These are phyloP conservation scores for Sphaerobolus stellatus DNA, from an alignment of 1,284 basidiomycete species.

Conservation along the genomic window DNA sequence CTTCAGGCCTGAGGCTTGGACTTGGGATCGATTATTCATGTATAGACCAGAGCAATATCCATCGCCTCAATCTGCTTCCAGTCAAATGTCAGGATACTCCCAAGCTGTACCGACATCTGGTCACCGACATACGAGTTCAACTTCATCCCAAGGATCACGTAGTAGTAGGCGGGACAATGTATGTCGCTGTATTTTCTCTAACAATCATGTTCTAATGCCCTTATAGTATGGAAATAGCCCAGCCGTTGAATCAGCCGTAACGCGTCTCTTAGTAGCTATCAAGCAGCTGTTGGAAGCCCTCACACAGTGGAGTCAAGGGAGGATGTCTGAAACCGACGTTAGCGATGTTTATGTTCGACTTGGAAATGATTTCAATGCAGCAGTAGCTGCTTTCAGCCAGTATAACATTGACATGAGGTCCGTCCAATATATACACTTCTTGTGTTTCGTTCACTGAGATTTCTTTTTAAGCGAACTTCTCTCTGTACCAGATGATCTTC, in stretches of 20 bases:
- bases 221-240: conserved; percentile 41
- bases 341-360: conserved; percentile 96
- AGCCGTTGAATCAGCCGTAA: conserved; percentile 89
- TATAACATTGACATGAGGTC: conserved; percentile 92
- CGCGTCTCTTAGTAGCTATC: conserved; percentile 90
- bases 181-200: background rate
- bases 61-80: conserved; percentile 2
- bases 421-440: conserved; percentile 34
- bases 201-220: background rate
- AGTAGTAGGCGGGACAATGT: conserved; percentile 6
- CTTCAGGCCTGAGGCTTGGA: no score
- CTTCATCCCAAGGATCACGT: conserved; percentile 10
- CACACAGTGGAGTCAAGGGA: conserved; percentile 81
- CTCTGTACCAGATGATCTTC: conserved; percentile 86
- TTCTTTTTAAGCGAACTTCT: conserved; percentile 70
- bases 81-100: conserved; percentile 2
- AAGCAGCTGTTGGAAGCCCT: conserved; percentile 92
- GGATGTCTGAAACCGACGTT: conserved; percentile 79
- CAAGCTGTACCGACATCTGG: background rate
- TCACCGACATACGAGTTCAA: conserved; percentile 11
- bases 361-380: conserved; percentile 96
- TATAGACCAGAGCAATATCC: background rate
- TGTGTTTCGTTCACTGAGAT: background rate
- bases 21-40: no score
- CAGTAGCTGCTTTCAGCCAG: conserved; percentile 83